Base-by-base conservation (phyloP, 495 filamentous ascomycete species). In the Jackrogersella multiformis region DNA sequence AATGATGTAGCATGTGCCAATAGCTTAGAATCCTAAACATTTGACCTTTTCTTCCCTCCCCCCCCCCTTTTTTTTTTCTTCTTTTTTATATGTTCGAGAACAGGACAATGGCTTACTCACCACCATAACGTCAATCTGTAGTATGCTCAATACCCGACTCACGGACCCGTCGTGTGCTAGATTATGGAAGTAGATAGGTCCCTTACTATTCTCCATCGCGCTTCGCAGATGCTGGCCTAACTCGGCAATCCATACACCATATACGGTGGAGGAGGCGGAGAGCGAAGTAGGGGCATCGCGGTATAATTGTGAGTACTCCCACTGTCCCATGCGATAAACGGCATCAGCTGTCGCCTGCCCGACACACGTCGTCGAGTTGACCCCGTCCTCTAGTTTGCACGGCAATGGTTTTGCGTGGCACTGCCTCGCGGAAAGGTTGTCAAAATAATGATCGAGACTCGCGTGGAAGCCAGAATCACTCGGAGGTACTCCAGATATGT, bases 381-480 rank as follows among this genome's bases (percentile, higher is more conserved):
- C 57, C 4, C 72, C 74, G 48, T 73, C 61, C 32, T 73, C 75
- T 12, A 80, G 67, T 13, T 82, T 81, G 69, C 88, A 91, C 0
- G 89, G 88, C 1, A 90, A 79, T 0, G 87, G 83, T 61, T 88
- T 87, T 28, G 65, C 70, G 56, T 91, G 87, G 66, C 90, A 92
- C 54, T 88, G 85, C 5, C 89, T 82, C 1, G 89, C 84, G 5
- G 86, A 88, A 18, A 92, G 81, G 54, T 89, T 91, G 71, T 92
- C 90, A 71, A 86, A 91, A 73, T 91, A 92, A 73, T 91, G 88
- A 72, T 92, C 90, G 55, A 86, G 86, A 60, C 79, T 84, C 21
- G 71, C 78, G 64, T 90, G 87, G 80, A 88, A 92, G 26, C 82
- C 83, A 0, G 72, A 68, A 63, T 87, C 84, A 36, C 68, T 74